Percentiles rank a stretch among this genome's conserved stretches.
These are phyloP conservation scores for Petrea volubilis DNA, from an alignment of 257 asterid species.

Conservation along the genomic window DNA sequence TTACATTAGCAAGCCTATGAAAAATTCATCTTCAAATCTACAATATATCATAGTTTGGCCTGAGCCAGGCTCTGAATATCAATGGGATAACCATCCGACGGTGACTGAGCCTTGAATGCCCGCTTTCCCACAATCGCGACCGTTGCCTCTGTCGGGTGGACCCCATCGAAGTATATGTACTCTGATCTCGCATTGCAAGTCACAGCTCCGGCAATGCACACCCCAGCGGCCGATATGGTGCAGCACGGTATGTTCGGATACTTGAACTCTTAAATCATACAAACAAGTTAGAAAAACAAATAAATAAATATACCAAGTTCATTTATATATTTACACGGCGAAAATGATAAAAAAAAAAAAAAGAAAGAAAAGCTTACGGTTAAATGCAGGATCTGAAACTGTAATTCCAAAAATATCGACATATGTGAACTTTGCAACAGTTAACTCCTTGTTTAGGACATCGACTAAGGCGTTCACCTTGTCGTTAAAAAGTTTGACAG, in stretches of 20 bases:
- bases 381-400: neutral
- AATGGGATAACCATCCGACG: slow-evolving; percentile 32
- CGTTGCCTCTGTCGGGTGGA: slow-evolving; percentile 21
- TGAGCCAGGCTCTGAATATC: slow-evolving; percentile 31
- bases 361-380: neutral
- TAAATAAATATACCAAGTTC: neutral
- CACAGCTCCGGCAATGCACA: neutral
- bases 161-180: slow-evolving; percentile 18
- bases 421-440: slow-evolving; percentile 8
- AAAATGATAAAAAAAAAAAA: neutral
- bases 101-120: slow-evolving; percentile 29
- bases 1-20: neutral
- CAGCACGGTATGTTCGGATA: slow-evolving; percentile 7
- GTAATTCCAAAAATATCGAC: slow-evolving; percentile 5
- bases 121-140: slow-evolving; percentile 1
- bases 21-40: neutral
- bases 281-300: neutral
- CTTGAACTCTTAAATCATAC: neutral
- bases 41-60: neutral
- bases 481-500: neutral
- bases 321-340: no score
- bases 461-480: slow-evolving; percentile 13
- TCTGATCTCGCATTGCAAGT: neutral
- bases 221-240: neutral
- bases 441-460: slow-evolving; percentile 11